These are phyloP conservation scores for Naegleria gruberi DNA, from an alignment of 208 protist species.

Conservation along the genomic window DNA sequence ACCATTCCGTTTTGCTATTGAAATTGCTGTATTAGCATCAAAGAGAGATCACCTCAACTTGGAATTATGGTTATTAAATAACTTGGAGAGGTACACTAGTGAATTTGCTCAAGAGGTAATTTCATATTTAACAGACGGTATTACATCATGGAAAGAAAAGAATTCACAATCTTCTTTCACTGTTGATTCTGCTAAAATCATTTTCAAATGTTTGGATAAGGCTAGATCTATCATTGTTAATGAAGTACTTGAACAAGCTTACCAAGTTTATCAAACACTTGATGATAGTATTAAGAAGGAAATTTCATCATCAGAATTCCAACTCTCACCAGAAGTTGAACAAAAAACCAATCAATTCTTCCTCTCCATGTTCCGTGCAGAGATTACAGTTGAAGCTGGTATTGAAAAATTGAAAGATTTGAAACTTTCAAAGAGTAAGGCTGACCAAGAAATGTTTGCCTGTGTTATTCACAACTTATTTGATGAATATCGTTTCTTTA, in stretches of 20 bases:
- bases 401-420: conserved; percentile 49
- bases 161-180: background rate
- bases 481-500: conserved; percentile 73
- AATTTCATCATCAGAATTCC: background rate
- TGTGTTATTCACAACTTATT: conserved; percentile 82
- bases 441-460: conserved; percentile 59
- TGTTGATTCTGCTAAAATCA: background rate
- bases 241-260: background rate
- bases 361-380: conserved; percentile 24
- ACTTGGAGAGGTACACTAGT: conserved; percentile 21
- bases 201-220: conserved; percentile 15
- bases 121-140: conserved; percentile 18
- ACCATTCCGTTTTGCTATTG: conserved; percentile 50
- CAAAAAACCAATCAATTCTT: conserved; percentile 58
- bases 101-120: background rate
- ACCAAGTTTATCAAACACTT: conserved; percentile 15
- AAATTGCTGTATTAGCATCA: conserved; percentile 49
- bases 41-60: conserved; percentile 54
- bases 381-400: conserved; percentile 19
- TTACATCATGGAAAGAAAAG: background rate
- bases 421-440: conserved; percentile 30
- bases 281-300: conserved; percentile 10
- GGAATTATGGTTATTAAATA: conserved; percentile 47
- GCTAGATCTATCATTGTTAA: background rate
- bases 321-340: conserved; percentile 49